Conservation (phyloP, 805 yeast species). For the Candida nanaspora region DNA sequence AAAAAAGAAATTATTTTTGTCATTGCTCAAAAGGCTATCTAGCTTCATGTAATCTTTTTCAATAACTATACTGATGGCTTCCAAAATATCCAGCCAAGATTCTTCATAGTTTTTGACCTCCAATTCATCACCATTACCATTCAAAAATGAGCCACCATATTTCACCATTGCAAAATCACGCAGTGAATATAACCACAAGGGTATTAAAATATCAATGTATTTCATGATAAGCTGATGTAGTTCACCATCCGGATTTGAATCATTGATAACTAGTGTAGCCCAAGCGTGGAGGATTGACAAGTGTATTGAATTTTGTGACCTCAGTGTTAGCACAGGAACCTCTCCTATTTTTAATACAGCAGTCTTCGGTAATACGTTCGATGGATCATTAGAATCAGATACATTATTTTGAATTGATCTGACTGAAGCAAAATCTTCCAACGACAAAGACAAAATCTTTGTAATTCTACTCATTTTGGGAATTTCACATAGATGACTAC, state of each 20-base stretch:
- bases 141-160: slow-evolving; percentile 33
- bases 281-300: slow-evolving; percentile 62
- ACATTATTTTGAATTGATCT: slow-evolving; percentile 16
- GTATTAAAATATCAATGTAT: slow-evolving; percentile 53
- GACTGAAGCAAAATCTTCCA: slow-evolving; percentile 45
- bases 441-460: slow-evolving; percentile 54
- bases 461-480: slow-evolving; percentile 48
- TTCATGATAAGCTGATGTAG: slow-evolving; percentile 44
- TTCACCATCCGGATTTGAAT: slow-evolving; percentile 29
- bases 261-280: slow-evolving; percentile 49
- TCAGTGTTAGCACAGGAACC: slow-evolving; percentile 36
- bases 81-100: slow-evolving; percentile 72
- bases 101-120: slow-evolving; percentile 41
- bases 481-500: slow-evolving; percentile 47
- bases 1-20: slow-evolving; percentile 61
- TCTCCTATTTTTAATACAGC: slow-evolving; percentile 48
- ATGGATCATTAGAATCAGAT: slow-evolving; percentile 11
- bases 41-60: slow-evolving; percentile 42
- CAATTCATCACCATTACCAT: slow-evolving; percentile 33
- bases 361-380: too few relatives aligned
- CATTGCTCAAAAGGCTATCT: slow-evolving; percentile 43
- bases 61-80: slow-evolving; percentile 63
- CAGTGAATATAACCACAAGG: slow-evolving; percentile 73
- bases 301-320: slow-evolving; percentile 47
- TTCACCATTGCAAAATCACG: slow-evolving; percentile 67